Conservation (phyloP, 805 yeast genomes). For the Cyberlindnera samutprakarnensis region DNA sequence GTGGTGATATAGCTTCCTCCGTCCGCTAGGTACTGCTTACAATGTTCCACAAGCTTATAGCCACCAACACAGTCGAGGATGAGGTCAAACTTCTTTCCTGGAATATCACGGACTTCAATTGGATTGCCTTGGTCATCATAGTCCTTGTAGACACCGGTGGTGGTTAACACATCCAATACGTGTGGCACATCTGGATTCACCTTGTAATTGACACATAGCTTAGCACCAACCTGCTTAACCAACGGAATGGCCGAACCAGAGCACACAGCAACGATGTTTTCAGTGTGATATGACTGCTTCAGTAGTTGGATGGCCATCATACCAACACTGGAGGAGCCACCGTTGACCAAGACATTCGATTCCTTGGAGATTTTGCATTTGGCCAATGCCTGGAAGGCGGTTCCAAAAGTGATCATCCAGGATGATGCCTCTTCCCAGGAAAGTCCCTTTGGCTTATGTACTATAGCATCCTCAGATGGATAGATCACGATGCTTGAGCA, state of each 20-base stretch:
- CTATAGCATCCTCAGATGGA: slow-evolving; percentile 41
- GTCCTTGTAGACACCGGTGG: slow-evolving; percentile 27
- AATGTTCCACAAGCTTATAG: slow-evolving; percentile 35
- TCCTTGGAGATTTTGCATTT: slow-evolving; percentile 28
- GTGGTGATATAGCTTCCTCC: slow-evolving; percentile 51
- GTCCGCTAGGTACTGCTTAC: slow-evolving; percentile 33
- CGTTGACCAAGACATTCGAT: slow-evolving; percentile 55
- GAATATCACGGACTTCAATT: slow-evolving; percentile 14
- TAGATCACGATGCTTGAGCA: slow-evolving; percentile 50
- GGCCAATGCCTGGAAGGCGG: slow-evolving; percentile 47
- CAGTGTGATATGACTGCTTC: slow-evolving; percentile 41
- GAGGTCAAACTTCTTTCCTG: slow-evolving; percentile 40
- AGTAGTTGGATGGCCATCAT: slow-evolving; percentile 51
- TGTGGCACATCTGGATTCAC: slow-evolving; percentile 18
- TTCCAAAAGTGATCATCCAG: slow-evolving; percentile 52
- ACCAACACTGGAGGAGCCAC: slow-evolving; percentile 77
- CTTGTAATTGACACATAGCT: slow-evolving; percentile 41
- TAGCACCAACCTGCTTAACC: slow-evolving; percentile 45
- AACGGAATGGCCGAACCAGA: slow-evolving; percentile 44
- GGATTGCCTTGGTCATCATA: slow-evolving; percentile 21
- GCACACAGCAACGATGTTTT: slow-evolving; percentile 46
- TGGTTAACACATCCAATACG: slow-evolving; percentile 12
- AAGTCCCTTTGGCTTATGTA: slow-evolving; percentile 40
- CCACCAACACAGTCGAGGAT: slow-evolving; percentile 74
- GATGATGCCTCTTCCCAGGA: slow-evolving; percentile 52